These are phyloP conservation scores for Penicillium sp. DNA, from an alignment of 2,329 filamentous ascomycete genomes.

Conservation along the genomic window DNA sequence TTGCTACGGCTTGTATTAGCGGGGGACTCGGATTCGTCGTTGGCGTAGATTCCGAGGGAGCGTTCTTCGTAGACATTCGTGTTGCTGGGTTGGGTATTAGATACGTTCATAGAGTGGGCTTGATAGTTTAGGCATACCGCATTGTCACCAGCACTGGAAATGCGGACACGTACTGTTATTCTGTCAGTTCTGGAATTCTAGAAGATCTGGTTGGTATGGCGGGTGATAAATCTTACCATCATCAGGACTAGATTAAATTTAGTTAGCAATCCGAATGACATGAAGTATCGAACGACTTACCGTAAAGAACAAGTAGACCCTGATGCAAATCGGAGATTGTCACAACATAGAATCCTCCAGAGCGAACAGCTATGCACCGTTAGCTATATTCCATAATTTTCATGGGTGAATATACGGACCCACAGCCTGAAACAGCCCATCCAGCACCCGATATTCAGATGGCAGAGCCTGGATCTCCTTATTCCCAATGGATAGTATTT, in stretches of 20 bases:
- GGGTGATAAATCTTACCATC: slow-evolving; percentile 29
- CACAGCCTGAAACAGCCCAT: slow-evolving; percentile 64
- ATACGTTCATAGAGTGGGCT: neutral
- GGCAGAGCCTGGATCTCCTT: slow-evolving; percentile 55
- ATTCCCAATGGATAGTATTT: slow-evolving; percentile 66
- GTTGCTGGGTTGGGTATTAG: slow-evolving; percentile 46
- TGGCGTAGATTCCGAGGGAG: slow-evolving; percentile 55
- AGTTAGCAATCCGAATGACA: slow-evolving; percentile 8
- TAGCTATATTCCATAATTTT: neutral
- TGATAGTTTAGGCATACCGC: slow-evolving; percentile 15
- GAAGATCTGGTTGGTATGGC: neutral
- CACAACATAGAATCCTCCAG: slow-evolving; percentile 67
- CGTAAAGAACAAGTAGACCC: slow-evolving; percentile 34
- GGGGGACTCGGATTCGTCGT: slow-evolving; percentile 28
- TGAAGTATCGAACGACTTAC: slow-evolving; percentile 9
- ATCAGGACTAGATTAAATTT: slow-evolving; percentile 30
- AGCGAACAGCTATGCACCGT: slow-evolving; percentile 50
- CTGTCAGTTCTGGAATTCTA: slow-evolving; percentile 8
- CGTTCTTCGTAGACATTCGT: slow-evolving; percentile 73
- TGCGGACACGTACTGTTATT: slow-evolving; percentile 35
- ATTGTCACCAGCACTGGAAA: slow-evolving; percentile 39
- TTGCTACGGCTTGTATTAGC: slow-evolving; percentile 21
- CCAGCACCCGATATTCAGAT: slow-evolving; percentile 57
- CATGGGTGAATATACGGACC: slow-evolving; percentile 32
- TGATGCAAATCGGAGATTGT: slow-evolving; percentile 57